Conservation (phyloP, 148 eudicot species). For the Rhododendron griersonianum region DNA sequence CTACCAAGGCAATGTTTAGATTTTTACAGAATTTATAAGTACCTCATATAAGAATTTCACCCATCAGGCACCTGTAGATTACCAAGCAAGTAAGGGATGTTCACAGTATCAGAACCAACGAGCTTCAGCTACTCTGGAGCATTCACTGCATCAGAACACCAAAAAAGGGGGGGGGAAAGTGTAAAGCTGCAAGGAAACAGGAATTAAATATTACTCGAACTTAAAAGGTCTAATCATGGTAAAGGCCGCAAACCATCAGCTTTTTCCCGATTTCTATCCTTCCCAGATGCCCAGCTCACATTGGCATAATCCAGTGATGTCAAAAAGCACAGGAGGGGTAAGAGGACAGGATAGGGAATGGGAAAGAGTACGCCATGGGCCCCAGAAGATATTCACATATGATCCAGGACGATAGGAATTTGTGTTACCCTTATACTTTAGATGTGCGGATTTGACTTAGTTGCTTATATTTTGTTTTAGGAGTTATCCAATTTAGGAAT, state of each 20-base stretch:
- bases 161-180: background rate
- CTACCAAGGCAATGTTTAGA: background rate
- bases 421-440: background rate
- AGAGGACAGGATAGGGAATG: background rate
- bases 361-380: background rate
- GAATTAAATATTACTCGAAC: background rate
- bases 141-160: background rate
- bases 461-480: background rate
- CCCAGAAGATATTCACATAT: background rate
- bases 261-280: background rate
- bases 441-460: background rate
- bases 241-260: background rate
- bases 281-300: background rate
- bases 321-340: background rate
- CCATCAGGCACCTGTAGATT: background rate
- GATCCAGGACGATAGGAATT: background rate
- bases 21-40: background rate
- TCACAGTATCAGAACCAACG: background rate
- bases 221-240: background rate
- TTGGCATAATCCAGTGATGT: background rate
- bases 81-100: background rate
- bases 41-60: conserved; percentile 1
- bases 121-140: background rate
- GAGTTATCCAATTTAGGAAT: background rate
- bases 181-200: background rate